Percentiles rank a stretch among this genome's conserved stretches.
phyloP scores from a whole-genome alignment of 2,329 filamentous ascomycete genomes.

The Pleurostoma richardsiae region DNA sequence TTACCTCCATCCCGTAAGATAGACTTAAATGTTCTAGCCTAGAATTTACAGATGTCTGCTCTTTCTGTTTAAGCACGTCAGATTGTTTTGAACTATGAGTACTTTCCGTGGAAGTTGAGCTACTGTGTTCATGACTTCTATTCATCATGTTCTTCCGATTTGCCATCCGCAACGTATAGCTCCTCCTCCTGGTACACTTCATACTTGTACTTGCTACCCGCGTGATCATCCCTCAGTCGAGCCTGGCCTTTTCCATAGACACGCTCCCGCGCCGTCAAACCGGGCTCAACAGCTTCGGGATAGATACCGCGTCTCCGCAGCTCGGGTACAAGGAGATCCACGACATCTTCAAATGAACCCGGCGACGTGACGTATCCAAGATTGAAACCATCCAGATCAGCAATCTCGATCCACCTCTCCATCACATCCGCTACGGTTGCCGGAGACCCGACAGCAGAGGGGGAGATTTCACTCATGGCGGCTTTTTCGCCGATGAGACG shows the following conservation, averaged over 20 bases:
- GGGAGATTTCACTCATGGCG: neutral
- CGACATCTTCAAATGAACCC: conserved; percentile 10
- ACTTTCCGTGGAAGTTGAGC: too few relatives aligned
- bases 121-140: too few relatives aligned
- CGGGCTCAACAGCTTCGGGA: neutral
- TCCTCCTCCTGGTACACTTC: conserved; percentile 1
- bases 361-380: conserved; percentile 6
- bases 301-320: conserved; percentile 6
- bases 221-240: conserved; percentile 3
- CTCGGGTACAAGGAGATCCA: conserved; percentile 8
- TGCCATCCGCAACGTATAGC: too few relatives aligned
- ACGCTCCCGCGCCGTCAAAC: conserved; percentile 2
- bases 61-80: too few relatives aligned
- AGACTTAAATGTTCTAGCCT: too few relatives aligned
- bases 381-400: conserved; percentile 3
- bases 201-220: conserved; percentile 5
- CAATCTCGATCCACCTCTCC: neutral
- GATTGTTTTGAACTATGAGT: too few relatives aligned
- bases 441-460: conserved; percentile 2
- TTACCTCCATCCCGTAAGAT: too few relatives aligned
- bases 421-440: conserved; percentile 1
- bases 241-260: conserved; percentile 3
- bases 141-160: too few relatives aligned
- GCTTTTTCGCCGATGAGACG: neutral
- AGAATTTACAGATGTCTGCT: too few relatives aligned